Evolutionary conservation across 2,329 filamentous ascomycete species (phyloP).

Genomic region (Ampelomyces quisqualis): DNA sequence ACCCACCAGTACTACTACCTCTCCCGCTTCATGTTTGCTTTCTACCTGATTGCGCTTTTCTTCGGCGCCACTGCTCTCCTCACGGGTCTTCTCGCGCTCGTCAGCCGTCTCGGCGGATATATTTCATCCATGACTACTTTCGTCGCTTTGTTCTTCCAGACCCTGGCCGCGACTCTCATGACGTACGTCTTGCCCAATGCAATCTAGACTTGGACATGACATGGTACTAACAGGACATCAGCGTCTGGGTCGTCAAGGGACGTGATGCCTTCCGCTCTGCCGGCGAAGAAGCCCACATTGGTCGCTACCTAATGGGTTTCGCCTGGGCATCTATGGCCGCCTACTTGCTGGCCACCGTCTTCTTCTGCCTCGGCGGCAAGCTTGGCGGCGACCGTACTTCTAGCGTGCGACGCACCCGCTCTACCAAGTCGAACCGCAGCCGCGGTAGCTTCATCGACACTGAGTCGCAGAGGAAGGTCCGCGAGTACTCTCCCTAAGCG

Average conservation of each 20-base stretch:
- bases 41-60: conserved; percentile 81
- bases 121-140: conserved; percentile 61
- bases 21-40: conserved; percentile 90
- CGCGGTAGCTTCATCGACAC: conserved; percentile 59
- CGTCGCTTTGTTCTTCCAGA: conserved; percentile 68
- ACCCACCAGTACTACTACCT: conserved; percentile 73
- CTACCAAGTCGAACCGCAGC: conserved; percentile 45
- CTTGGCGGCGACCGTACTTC: conserved; percentile 49
- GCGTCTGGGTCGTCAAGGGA: conserved; percentile 67
- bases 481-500: conserved; percentile 56
- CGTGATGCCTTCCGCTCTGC: conserved; percentile 63
- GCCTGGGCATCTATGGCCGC: conserved; percentile 70
- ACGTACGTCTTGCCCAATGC: conserved; percentile 61
- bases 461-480: conserved; percentile 60
- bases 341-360: conserved; percentile 64
- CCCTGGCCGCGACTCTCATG: conserved; percentile 68
- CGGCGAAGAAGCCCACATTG: conserved; percentile 61
- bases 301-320: conserved; percentile 71
- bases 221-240: conserved; percentile 28
- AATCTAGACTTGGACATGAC: conserved; percentile 1
- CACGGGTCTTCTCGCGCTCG: conserved; percentile 67
- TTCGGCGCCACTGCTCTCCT: conserved; percentile 71
- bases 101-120: conserved; percentile 68
- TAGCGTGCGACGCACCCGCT: conserved; percentile 49
- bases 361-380: conserved; percentile 65